These are phyloP conservation scores for Yamadazyma phyllophila DNA, from an alignment of 805 yeast species.

Conservation along the genomic window DNA sequence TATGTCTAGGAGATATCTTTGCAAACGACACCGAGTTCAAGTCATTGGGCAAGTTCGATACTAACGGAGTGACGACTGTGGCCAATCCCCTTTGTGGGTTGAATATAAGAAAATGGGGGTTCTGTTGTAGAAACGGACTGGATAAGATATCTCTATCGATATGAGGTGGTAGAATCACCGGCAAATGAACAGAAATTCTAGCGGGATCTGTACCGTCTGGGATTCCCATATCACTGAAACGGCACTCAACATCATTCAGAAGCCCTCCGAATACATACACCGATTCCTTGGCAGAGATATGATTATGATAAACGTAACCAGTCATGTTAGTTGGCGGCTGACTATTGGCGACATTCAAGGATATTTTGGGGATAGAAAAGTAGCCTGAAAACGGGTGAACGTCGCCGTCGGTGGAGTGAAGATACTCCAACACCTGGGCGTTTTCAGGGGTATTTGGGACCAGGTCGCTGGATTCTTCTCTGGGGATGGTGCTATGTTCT, in stretches of 20 bases:
- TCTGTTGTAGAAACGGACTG: slow-evolving; percentile 45
- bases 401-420: slow-evolving; percentile 9
- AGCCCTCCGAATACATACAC: slow-evolving; percentile 41
- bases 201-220: slow-evolving; percentile 29
- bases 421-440: slow-evolving; percentile 1
- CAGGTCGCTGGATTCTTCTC: neutral
- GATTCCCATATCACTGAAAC: slow-evolving; percentile 28
- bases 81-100: slow-evolving; percentile 33
- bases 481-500: slow-evolving; percentile 11
- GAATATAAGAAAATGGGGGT: slow-evolving; percentile 24
- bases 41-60: slow-evolving; percentile 44
- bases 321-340: neutral
- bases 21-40: slow-evolving; percentile 48
- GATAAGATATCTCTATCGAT: slow-evolving; percentile 33
- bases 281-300: slow-evolving; percentile 27
- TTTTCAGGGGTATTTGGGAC: neutral
- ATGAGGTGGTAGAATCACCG: slow-evolving; percentile 39
- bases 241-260: slow-evolving; percentile 14
- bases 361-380: slow-evolving; percentile 23
- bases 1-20: slow-evolving; percentile 52
- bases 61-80: slow-evolving; percentile 24
- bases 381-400: slow-evolving; percentile 27
- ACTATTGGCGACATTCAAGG: slow-evolving; percentile 10
- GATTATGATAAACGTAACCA: slow-evolving; percentile 29
- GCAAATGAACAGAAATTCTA: slow-evolving; percentile 35